Evolutionary conservation across 306 rosid genomes (phyloP).

Genomic region (Cucurbita maxima): DNA sequence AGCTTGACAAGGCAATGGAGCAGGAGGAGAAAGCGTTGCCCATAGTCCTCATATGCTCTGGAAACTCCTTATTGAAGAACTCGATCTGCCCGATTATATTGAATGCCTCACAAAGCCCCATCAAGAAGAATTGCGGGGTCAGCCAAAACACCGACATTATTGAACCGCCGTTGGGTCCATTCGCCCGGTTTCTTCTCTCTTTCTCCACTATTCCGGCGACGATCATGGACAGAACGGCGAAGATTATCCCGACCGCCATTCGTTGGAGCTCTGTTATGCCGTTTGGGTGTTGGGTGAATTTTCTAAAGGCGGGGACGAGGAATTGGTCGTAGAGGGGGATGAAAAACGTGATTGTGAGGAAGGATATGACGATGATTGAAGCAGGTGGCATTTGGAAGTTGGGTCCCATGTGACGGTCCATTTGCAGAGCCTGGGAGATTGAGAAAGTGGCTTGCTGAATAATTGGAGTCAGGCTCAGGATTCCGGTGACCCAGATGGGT

Average conservation of each 20-base stretch:
- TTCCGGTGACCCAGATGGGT: conserved; percentile 44
- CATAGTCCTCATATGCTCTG: conserved; percentile 53
- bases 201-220: conserved; percentile 44
- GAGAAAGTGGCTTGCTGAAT: conserved; percentile 39
- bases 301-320: conserved; percentile 33
- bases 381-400: conserved; percentile 57
- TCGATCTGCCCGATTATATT: conserved; percentile 42
- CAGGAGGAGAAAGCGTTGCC: conserved; percentile 47
- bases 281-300: conserved; percentile 30
- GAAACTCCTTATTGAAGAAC: conserved; percentile 49
- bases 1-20: conserved; percentile 39
- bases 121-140: conserved; percentile 31
- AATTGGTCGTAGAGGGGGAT: conserved; percentile 39
- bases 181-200: conserved; percentile 22
- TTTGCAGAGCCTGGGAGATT: conserved; percentile 52
- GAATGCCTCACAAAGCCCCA: conserved; percentile 61
- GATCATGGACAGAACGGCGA: conserved; percentile 41
- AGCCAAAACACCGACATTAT: conserved; percentile 39
- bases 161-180: conserved; percentile 6
- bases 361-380: conserved; percentile 36
- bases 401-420: conserved; percentile 58
- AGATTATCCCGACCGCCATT: conserved; percentile 44
- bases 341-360: conserved; percentile 29
- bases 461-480: conserved; percentile 23
- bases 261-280: conserved; percentile 50